Conservation (phyloP, 2,329 filamentous ascomycete species). For the Cladophialophora immunda region DNA sequence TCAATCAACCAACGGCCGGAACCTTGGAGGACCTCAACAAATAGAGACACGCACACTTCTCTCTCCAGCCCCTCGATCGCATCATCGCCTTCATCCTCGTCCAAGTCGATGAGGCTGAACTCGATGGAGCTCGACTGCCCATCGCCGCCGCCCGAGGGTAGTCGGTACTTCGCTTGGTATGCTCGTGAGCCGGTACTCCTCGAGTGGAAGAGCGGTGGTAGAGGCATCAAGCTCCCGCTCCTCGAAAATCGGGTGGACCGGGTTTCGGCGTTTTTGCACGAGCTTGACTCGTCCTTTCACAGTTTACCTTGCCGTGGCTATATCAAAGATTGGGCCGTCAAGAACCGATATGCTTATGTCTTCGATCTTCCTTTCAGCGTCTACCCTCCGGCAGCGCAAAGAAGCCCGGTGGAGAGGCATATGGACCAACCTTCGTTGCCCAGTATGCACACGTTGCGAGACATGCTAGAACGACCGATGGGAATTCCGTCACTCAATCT, state of each 20-base stretch:
- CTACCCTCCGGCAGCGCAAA: not conserved
- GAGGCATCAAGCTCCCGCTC: slow-evolving; percentile 1
- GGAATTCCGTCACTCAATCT: slow-evolving; percentile 7
- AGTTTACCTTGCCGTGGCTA: slow-evolving; percentile 7
- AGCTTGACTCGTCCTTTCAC: slow-evolving; percentile 7
- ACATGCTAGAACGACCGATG: slow-evolving; percentile 2
- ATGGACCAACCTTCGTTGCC: slow-evolving; percentile 3
- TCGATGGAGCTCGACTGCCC: not conserved
- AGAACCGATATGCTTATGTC: slow-evolving; percentile 9
- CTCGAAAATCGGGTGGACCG: slow-evolving; percentile 3
- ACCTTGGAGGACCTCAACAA: not conserved
- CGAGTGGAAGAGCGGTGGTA: slow-evolving; percentile 4
- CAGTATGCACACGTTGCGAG: slow-evolving; percentile 1
- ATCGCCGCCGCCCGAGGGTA: not conserved
- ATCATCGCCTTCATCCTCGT: not conserved
- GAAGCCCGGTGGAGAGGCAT: not conserved
- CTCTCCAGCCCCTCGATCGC: not conserved
- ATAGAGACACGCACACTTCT: not conserved
- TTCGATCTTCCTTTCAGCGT: slow-evolving; percentile 8
- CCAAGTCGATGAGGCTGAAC: slow-evolving; percentile 8
- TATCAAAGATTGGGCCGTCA: slow-evolving; percentile 2
- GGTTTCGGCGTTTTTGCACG: slow-evolving; percentile 10
- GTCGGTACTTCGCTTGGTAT: slow-evolving; percentile 11
- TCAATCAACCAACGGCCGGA: not conserved
- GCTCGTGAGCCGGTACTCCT: slow-evolving; percentile 5